Conservation (phyloP, 73 alveolate species). For the Paramecium caudatum region DNA sequence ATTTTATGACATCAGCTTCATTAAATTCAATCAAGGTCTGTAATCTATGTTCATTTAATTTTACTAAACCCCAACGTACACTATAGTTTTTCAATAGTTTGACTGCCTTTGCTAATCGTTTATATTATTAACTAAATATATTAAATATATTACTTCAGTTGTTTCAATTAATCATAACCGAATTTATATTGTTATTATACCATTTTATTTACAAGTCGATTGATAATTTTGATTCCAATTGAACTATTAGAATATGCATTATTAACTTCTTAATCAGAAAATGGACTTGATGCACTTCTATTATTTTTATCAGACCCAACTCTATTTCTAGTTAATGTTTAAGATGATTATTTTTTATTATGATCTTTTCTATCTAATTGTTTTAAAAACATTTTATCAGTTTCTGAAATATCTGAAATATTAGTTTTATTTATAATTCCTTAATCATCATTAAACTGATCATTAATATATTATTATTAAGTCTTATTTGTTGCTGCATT, state of each 20-base stretch:
- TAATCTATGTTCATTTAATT: slow-evolving; percentile 20
- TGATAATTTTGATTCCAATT: not conserved
- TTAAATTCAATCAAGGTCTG: slow-evolving; percentile 4
- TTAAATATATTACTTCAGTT: not conserved
- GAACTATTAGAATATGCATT: not conserved
- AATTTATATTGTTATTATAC: not conserved
- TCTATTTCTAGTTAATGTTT: not conserved
- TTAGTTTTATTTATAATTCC: slow-evolving; percentile 24
- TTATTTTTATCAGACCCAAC: slow-evolving; percentile 29
- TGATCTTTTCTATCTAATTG: slow-evolving; percentile 41
- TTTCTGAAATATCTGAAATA: slow-evolving; percentile 32
- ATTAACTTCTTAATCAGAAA: slow-evolving; percentile 3
- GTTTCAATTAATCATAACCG: not conserved
- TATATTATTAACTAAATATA: not conserved
- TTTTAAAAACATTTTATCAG: slow-evolving; percentile 34
- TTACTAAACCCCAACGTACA: not conserved
- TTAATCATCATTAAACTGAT: slow-evolving; percentile 23
- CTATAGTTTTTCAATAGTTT: not conserved
- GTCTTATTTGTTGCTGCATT: not conserved
- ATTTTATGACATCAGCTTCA: slow-evolving; percentile 22
- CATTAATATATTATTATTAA: not conserved
- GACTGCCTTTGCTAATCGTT: slow-evolving; percentile 3
- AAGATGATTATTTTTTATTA: not conserved
- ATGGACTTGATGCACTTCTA: slow-evolving; percentile 31
- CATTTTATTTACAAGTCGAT: slow-evolving; percentile 6